These are phyloP conservation scores for Cytospora piceicola DNA, from an alignment of 2,329 filamentous ascomycete species.

Conservation along the genomic window DNA sequence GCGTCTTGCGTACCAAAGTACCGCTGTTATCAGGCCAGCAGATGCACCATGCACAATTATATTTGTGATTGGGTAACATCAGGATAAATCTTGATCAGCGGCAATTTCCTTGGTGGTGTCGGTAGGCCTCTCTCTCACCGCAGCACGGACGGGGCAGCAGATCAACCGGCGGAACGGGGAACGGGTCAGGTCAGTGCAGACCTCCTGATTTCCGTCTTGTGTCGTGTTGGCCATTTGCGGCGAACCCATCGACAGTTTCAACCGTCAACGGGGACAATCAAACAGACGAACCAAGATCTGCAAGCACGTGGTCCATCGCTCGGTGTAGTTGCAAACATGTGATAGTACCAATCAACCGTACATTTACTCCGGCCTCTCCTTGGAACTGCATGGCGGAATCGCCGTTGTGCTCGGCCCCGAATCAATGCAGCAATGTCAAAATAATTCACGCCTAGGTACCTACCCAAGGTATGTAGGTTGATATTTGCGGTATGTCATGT, in stretches of 20 bases:
- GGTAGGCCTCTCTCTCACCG: not conserved
- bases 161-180: not conserved
- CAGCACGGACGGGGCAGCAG: not conserved
- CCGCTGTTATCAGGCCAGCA: not conserved
- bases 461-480: too few relatives aligned
- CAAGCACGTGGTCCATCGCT: conserved; percentile 20
- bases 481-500: too few relatives aligned
- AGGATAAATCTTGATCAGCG: not conserved
- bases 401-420: not conserved
- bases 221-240: not conserved
- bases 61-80: not conserved
- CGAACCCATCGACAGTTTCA: not conserved
- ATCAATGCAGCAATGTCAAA: not conserved
- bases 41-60: not conserved
- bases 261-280: not conserved
- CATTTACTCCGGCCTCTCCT: not conserved
- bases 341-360: not conserved
- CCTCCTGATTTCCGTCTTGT: not conserved
- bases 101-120: not conserved
- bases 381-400: not conserved
- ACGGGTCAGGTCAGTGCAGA: not conserved
- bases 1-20: not conserved
- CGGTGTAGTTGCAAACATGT: not conserved
- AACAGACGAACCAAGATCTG: conserved; percentile 18
- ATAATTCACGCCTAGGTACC: not conserved